Base-by-base conservation (phyloP, 768 basidiomycete genomes). In the Mycena galopus region DNA sequence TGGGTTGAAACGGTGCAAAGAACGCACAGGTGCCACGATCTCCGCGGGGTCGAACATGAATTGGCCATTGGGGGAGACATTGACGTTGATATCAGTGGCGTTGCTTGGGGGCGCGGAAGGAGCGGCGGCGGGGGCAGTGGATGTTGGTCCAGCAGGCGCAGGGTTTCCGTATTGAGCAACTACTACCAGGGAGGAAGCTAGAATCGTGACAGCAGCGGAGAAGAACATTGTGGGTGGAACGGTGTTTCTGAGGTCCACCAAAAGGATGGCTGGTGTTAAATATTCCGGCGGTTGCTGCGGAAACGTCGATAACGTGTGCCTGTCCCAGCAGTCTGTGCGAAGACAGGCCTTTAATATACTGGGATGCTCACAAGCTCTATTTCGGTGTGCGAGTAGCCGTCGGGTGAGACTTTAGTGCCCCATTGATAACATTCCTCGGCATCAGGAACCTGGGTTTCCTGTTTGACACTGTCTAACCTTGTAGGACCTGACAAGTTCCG, bases 31-130 rank as follows among this genome's bases (percentile, higher is more conserved):
- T 0, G 89, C 89, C 19, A 79, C 85, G 73, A 90, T 74, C 73
- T 88, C 87, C 56, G 76, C 32, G 3, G 89, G 89, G 67, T 75
- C 80, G 81, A 86, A 90, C 14, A 79, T 69, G 73, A 88, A 85
- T 17, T 76, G 67, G 7, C 80, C 82, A 19, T 82, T 75, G 53
- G 82, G 70, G 7, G 79, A 83, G 35, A 90, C 90, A 53, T 88
- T 76, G 71, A 85, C 85, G 72, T 87, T 87, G 39, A 83, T 76
- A 7, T 83, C 80, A 35, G 79, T 79, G 32, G 79, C 35, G 10
- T 81, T 80, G 71, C 80, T 73, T 3, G 84, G 56, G n/a, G 87
- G 85, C 0, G 86, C 85, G 30, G 85, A 81, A 6, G 87, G 84
- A 11, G 77, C 79, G 19, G 82, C 74, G 27, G 81, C 70, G 9